A percentile compares a stretch with the other conserved stretches of the same genome.
These are phyloP conservation scores for Domatiomyces globalis DNA, from an alignment of 2,329 filamentous ascomycete genomes.

Conservation along the genomic window DNA sequence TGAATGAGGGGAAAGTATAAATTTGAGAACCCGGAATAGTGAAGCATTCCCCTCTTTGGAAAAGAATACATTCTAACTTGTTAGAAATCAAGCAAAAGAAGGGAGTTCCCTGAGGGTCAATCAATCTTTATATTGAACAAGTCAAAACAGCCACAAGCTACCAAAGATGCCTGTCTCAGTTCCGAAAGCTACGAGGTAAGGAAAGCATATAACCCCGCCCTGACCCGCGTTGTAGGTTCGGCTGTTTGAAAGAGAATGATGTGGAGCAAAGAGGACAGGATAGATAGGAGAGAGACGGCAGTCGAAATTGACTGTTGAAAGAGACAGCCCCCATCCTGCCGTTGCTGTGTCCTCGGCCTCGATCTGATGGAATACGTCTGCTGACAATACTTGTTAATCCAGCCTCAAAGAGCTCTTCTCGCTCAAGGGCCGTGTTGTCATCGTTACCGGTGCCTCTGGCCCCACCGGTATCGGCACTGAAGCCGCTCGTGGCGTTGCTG, in stretches of 20 bases:
- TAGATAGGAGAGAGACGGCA: not conserved
- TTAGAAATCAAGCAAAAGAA: not conserved
- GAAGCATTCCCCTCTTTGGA: not conserved
- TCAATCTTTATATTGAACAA: not conserved
- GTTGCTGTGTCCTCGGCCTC: too few species aligned
- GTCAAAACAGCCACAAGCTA: not conserved
- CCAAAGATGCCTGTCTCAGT: slow-evolving; percentile 17
- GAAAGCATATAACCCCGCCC: not conserved
- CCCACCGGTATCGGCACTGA: slow-evolving; percentile 49
- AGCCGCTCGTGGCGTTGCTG: slow-evolving; percentile 49
- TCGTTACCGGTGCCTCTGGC: slow-evolving; percentile 39
- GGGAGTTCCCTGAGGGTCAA: not conserved
- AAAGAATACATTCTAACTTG: not conserved
- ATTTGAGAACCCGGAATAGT: not conserved
- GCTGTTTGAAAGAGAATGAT: not conserved
- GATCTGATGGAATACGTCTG: not conserved
- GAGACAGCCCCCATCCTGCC: too few species aligned
- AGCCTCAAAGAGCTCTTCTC: slow-evolving; percentile 30
- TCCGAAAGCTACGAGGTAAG: slow-evolving; percentile 8
- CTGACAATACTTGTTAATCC: not conserved
- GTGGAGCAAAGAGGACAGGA: not conserved
- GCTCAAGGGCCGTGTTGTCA: slow-evolving; percentile 34
- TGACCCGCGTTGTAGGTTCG: not conserved
- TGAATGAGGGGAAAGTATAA: not conserved
- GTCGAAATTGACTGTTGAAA: not conserved